Percentiles rank a stretch among this genome's conserved stretches.
These are phyloP conservation scores for Nakaseomyces delphensis DNA, from an alignment of 1,139 yeast species.

Conservation along the genomic window DNA sequence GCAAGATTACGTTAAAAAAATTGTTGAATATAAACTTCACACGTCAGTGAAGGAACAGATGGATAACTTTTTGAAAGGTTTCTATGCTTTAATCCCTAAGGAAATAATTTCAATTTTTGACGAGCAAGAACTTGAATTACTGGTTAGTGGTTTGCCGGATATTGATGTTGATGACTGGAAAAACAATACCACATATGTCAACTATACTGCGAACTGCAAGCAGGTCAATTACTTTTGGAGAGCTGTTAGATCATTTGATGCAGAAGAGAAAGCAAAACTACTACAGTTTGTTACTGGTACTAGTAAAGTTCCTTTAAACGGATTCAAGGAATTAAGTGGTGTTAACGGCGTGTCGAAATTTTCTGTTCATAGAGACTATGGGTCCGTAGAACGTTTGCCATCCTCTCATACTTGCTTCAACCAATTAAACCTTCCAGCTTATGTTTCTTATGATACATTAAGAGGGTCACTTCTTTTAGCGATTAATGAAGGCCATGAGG, in stretches of 20 bases:
- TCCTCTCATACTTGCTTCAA: constrained; percentile 96
- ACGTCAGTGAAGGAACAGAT: constrained; percentile 82
- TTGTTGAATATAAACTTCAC: constrained; percentile 80
- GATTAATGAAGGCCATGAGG: constrained; percentile 91
- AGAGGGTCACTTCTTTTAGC: constrained; percentile 77
- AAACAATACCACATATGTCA: constrained; percentile 70
- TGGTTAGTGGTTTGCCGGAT: constrained; percentile 92
- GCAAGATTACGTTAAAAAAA: constrained; percentile 74
- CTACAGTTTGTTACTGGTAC: constrained; percentile 97
- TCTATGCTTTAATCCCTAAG: constrained; percentile 86
- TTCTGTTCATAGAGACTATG: constrained; percentile 85
- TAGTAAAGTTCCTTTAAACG: constrained; percentile 89
- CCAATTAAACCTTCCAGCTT: constrained; percentile 89
- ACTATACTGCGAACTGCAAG: constrained; percentile 74
- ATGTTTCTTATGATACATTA: constrained; percentile 77
- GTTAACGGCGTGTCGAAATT: constrained; percentile 82
- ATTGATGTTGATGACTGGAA: constrained; percentile 96
- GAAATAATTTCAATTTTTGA: constrained; percentile 82
- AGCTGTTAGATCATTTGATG: constrained; percentile 89
- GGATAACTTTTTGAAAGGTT: constrained; percentile 77
- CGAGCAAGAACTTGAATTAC: constrained; percentile 88
- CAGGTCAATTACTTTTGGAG: constrained; percentile 98
- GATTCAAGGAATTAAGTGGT: constrained; percentile 84
- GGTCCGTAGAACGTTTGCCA: constrained; percentile 78
- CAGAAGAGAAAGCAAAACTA: constrained; percentile 87